A percentile compares a stretch with the other conserved stretches of the same genome.
phyloP scores from a whole-genome alignment of 768 basidiomycete genomes.

The Royoungia palumana region DNA sequence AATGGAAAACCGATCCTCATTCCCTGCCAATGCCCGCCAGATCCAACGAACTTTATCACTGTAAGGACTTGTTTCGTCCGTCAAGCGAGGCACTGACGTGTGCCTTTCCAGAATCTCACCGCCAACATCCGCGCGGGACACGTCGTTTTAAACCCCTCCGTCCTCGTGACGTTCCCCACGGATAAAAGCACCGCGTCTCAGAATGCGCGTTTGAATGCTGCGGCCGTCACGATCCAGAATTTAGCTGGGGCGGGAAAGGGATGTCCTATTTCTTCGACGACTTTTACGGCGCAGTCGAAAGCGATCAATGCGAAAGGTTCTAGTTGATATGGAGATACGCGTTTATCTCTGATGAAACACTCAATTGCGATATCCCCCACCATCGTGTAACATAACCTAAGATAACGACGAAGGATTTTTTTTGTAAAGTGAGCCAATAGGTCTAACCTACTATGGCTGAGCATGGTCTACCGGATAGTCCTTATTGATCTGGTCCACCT shows the following conservation, averaged over 20 bases:
- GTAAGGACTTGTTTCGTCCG: conserved; percentile 5
- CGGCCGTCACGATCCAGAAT: conserved; percentile 68
- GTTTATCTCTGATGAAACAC: background rate
- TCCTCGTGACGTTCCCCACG: conserved; percentile 41
- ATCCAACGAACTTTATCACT: conserved; percentile 23
- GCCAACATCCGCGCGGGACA: conserved; percentile 40
- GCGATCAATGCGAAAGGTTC: conserved; percentile 14
- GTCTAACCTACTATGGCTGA: no score
- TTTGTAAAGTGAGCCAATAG: no score
- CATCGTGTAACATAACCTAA: no score
- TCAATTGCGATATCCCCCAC: no score
- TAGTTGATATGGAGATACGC: conserved; percentile 2
- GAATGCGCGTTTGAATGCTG: conserved; percentile 51
- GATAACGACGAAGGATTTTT: no score
- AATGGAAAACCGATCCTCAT: conserved; percentile 32
- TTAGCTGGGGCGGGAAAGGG: conserved; percentile 62
- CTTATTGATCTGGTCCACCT: no score
- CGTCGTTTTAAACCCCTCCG: conserved; percentile 40
- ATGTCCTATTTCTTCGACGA: conserved; percentile 63
- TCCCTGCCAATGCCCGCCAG: conserved; percentile 36
- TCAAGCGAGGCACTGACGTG: background rate
- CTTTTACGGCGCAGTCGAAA: conserved; percentile 44
- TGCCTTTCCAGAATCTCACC: conserved; percentile 29
- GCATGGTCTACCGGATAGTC: no score
- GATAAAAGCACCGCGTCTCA: conserved; percentile 40